Evolutionary conservation across 495 filamentous ascomycete species (phyloP), one percentile per base, ranked within the genome.

Genomic region (Cryomyces minteri): DNA sequence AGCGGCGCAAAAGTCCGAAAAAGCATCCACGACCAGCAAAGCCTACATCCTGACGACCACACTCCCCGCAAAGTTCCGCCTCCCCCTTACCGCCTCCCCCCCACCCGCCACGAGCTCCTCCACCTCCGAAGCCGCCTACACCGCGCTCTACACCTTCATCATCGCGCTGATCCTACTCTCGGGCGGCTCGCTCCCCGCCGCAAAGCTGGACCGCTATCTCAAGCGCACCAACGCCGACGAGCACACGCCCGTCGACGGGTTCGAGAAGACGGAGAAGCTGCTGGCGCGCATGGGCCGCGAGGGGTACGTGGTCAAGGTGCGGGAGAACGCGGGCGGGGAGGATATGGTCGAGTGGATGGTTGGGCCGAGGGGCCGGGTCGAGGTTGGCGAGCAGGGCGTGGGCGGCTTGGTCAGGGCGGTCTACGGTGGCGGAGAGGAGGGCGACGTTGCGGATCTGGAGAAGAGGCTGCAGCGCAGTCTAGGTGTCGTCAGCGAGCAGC

Each of bases 281-380:
- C 62, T 98, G 6, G 69, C 77, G 48, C 72, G 76, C 39, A 79
- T 96, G 62, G 66, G 76, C 40, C 82, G 71, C 48, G 84, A 96
- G 39, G 83, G 83, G 0, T 98, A 96, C 54, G 61, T 98, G 1
- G 66, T 82, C 29, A 81, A 74, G 47, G 69, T 76, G n/a, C 69
- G 73, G 41, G 69, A 72, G 38, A 57, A 45, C 6, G 54, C 53
- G 14, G 53, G 54, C 37, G 68, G 68, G 8, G 70, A 70, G 8
- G 84, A 92, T 47, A 59, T 70, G 4, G 70, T 84, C 7, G 82
- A 80, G 43, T 94, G 77, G 65, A 72, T 80, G 47, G 70, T 93
- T 29, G 87, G 86, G 4, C 79, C 84, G 31, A 69, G 90, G 32
- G 90, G 86, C 10, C 94, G 84, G 63, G 66, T 84, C 9, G 90